Base-by-base conservation (phyloP, 345 rosid genomes). In the Ceriops decandra region DNA sequence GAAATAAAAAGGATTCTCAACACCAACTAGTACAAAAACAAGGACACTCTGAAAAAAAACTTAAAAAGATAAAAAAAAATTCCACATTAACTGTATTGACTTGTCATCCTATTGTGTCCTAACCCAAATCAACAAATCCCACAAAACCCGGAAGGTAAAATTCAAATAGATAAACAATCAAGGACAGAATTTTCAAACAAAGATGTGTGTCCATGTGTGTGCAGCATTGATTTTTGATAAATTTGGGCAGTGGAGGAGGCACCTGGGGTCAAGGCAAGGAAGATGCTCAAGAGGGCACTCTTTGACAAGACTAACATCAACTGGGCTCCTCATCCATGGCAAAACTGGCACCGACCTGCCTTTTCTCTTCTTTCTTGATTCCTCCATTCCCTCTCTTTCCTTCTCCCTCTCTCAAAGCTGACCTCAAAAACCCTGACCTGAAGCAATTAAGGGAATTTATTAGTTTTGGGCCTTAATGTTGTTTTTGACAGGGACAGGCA, bases 321-420 rank as follows among this genome's bases (percentile, higher is more conserved):
- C 68, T 0, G 98, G 97, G 66, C 79, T 80, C 79, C 95, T 81
- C 98, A 95, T 91, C 99, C 99, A 95, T 81, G 93, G 89, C 80
- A 95, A 84, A 59, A 90, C 79, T 6, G 93, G 83, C 62, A 90
- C 80, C 7, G 92, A 85, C 13, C 74, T 60, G 21, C 67, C 83
- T 46, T 57, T 83, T 58, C 22, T 79, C 82, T 74, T 74, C 62
- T 62, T 31, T 60, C 33, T 57, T 49, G 63, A 11, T 58, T 78
- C 67, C 76, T 60, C 86, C 77, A 62, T 71, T 67, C 17, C 2
- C 7, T 4, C 24, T 0, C 33, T 33, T 32, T 33, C 21, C 16
- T 9, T 33, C 49, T 66, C 67, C 30, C 30, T 63, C 22, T 63
- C 1, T 19, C 6, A 15, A 21, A 60, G 30, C 42, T 21, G 5